These are phyloP conservation scores for Penicillium sp. DNA, from an alignment of 2,329 filamentous ascomycete genomes.

Conservation along the genomic window DNA sequence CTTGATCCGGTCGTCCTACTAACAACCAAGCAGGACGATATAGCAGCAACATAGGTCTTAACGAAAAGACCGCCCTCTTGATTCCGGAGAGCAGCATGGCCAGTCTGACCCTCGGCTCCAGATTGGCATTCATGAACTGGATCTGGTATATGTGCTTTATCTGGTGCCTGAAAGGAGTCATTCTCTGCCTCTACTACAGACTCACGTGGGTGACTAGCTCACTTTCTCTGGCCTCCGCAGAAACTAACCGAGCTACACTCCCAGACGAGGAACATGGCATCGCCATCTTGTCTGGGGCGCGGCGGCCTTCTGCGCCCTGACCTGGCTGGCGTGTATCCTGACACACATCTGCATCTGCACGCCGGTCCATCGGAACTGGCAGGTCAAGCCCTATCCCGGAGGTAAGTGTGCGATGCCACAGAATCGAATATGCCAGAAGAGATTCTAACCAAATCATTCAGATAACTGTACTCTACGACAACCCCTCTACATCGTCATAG, in stretches of 20 bases:
- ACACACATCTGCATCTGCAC: constrained; percentile 32
- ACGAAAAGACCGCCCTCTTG: constrained; percentile 23
- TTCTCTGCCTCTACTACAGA: constrained; percentile 33
- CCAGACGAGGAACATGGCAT: constrained; percentile 26
- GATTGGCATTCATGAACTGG: constrained; percentile 34
- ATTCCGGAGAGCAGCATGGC: constrained; percentile 26
- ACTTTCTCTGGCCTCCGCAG: not conserved
- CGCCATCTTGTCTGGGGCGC: constrained; percentile 25
- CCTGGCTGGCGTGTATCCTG: constrained; percentile 29
- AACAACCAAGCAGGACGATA: constrained; percentile 15
- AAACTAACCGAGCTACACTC: not conserved
- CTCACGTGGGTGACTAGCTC: constrained; percentile 23
- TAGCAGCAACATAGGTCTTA: constrained; percentile 33
- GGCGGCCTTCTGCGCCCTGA: constrained; percentile 23
- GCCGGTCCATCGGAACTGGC: constrained; percentile 31
- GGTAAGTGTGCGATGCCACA: constrained; percentile 11
- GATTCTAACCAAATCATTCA: constrained; percentile 3
- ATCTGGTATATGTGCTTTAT: constrained; percentile 36
- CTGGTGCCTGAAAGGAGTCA: constrained; percentile 34
- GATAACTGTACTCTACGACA: constrained; percentile 24
- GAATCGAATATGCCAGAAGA: not conserved
- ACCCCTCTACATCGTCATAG: constrained; percentile 23
- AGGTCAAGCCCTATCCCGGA: constrained; percentile 32
- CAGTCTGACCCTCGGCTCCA: constrained; percentile 28
- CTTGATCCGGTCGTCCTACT: not conserved